A percentile compares a stretch with the other conserved stretches of the same genome.
Evolutionary conservation across 2,329 filamentous ascomycete genomes (phyloP).

Genomic region (Tolypocladium nubicola): DNA sequence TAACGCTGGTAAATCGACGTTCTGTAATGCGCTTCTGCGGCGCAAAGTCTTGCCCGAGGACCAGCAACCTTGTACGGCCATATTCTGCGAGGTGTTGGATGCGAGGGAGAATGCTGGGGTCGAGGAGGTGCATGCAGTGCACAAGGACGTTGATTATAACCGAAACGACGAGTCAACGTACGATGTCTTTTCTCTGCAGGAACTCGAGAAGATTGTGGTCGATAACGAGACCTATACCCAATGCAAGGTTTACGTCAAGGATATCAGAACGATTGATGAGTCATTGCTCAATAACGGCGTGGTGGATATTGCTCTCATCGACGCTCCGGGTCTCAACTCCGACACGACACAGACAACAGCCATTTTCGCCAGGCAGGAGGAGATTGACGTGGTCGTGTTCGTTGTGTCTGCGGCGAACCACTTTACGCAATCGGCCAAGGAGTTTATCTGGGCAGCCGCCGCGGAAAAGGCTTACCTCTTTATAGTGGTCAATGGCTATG

Average conservation of each 20-base stretch:
- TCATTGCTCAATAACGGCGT: conserved; percentile 95
- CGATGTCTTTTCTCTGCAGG: conserved; percentile 66
- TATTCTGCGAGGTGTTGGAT: conserved; percentile 96
- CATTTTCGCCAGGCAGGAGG: conserved; percentile 92
- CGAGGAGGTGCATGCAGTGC: conserved; percentile 93
- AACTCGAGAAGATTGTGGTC: conserved; percentile 80
- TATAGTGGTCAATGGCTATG: conserved; percentile 96
- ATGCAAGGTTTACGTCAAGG: conserved; percentile 94
- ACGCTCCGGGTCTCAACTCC: conserved; percentile 89
- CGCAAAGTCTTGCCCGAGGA: conserved; percentile 92
- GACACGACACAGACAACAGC: conserved; percentile 96
- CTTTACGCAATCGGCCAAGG: conserved; percentile 93
- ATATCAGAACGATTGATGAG: conserved; percentile 79
- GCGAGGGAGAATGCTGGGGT: conserved; percentile 80
- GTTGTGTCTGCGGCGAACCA: conserved; percentile 97
- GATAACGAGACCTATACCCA: conserved; percentile 84
- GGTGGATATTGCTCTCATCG: conserved; percentile 94
- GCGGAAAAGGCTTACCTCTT: conserved; percentile 98
- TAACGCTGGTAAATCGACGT: conserved; percentile 96
- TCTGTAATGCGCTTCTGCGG: conserved; percentile 92
- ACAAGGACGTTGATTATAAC: conserved; percentile 69
- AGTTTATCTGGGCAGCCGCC: conserved; percentile 93
- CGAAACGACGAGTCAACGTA: conserved; percentile 91
- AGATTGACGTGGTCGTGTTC: conserved; percentile 98
- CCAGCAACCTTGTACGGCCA: conserved; percentile 94